Conservation (phyloP, 202 grass and related monocot species). For the Eragrostis tef region DNA sequence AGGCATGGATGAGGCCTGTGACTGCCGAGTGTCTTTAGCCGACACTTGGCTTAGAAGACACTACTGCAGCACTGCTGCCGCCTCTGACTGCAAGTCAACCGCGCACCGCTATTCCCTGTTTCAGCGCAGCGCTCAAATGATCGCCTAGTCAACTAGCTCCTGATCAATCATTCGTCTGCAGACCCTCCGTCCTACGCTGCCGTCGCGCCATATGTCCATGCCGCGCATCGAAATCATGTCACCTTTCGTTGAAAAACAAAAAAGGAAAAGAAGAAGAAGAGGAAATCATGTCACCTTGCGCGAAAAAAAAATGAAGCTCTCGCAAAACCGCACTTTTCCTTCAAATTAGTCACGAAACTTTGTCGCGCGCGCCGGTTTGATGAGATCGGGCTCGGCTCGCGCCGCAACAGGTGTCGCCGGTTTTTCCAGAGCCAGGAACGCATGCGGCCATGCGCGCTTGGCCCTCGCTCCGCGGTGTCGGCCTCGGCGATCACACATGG, state of each 20-base stretch:
- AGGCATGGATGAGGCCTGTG: background rate
- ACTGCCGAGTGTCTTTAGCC: background rate
- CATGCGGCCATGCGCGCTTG: background rate
- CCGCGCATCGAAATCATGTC: slow-evolving; percentile 16
- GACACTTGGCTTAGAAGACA: slow-evolving; percentile 48
- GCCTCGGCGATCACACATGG: slow-evolving; percentile 42
- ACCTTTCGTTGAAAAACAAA: background rate
- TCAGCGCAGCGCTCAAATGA: slow-evolving; percentile 25
- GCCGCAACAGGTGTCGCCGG: background rate
- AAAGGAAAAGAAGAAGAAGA: too few species aligned
- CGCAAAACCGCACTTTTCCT: background rate
- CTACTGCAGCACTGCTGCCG: background rate
- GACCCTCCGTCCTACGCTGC: slow-evolving; percentile 4
- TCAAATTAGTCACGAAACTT: background rate
- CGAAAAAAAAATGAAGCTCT: background rate
- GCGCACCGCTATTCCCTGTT: slow-evolving; percentile 6
- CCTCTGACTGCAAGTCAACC: slow-evolving; percentile 45
- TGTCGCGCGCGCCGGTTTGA: background rate
- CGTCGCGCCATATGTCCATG: background rate
- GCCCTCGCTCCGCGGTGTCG: slow-evolving; percentile 24
- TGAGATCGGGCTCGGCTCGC: background rate
- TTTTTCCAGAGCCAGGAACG: background rate
- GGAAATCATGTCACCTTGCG: slow-evolving; percentile 9
- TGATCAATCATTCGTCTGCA: slow-evolving; percentile 24
- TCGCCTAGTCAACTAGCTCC: slow-evolving; percentile 38